Base-by-base conservation (phyloP, 2,329 filamentous ascomycete species). In the Ceratocystis colombiana region DNA sequence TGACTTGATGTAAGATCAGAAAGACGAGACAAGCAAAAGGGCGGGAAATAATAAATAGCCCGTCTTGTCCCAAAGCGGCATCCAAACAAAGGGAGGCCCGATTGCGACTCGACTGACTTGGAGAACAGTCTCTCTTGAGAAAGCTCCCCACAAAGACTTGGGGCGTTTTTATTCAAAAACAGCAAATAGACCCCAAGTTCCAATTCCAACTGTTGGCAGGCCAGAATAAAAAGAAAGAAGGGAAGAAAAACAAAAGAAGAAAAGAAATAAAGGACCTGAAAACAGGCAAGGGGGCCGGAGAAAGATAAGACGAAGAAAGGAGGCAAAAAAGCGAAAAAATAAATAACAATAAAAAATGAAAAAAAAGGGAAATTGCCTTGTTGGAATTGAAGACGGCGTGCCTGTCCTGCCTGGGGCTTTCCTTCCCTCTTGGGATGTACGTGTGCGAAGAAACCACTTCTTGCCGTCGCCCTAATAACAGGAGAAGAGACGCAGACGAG, bases 251-350 rank as follows among this genome's bases (percentile, higher is more conserved):
- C 6, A 33, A 7, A 33, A 37, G 28, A 33, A 12, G 8, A 20
- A 37, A 20, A 20, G 17, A n/a, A 17, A n/a, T 25, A 30, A 57
- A 37, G 12, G 22, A 37, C 33, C 33, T 37, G 7, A 37, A 59
- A 59, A 15, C 28, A 15, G n/a, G 17, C 55, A 59, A 37, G 3
- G 10, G 3, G 3, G 1, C 37, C 10, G 1, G 37, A 3, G 37
- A 20, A 53, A 53, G 48, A 53, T 25, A 53, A 25, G 28, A 59
- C 17, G 55, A 33, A 37, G 55, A 59, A 59, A 17, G 55, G 46
- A 22, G 46, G 8, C 37, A 41, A 12, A 12, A 10, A 41, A 41
- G 33, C 17, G 15, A 50, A 50, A 20, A 2, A 10, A 1, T 10
- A 50, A 28, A 55, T 5, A 55, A 55, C 22, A 50, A 50, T 17